phyloP scores from a whole-genome alignment of 805 yeast genomes.

The Vanderwaltozyma yarrowii region DNA sequence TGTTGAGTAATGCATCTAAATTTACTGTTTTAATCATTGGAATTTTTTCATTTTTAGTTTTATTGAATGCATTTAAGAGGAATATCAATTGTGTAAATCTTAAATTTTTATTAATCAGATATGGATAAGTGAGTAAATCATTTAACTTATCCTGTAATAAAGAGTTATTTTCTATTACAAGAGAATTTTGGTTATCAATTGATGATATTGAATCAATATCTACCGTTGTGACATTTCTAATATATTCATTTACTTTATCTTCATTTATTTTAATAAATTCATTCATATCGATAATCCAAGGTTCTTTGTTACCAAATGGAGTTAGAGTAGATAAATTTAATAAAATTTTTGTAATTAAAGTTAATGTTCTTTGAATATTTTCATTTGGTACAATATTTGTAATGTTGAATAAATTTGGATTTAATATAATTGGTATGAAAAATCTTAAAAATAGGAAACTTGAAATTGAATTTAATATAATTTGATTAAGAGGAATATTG shows the following conservation, averaged over 20 bases:
- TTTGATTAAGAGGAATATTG: slow-evolving; percentile 8
- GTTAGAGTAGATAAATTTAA: slow-evolving; percentile 73
- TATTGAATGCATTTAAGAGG: slow-evolving; percentile 6
- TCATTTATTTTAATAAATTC: slow-evolving; percentile 48
- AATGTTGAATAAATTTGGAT: slow-evolving; percentile 76
- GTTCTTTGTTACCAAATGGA: slow-evolving; percentile 72
- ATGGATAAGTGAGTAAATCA: slow-evolving; percentile 62
- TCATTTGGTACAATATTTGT: slow-evolving; percentile 64
- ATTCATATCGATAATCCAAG: slow-evolving; percentile 65
- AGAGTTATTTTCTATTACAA: slow-evolving; percentile 28
- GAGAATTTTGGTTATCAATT: too few relatives aligned
- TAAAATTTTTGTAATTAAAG: slow-evolving; percentile 69
- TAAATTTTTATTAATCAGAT: slow-evolving; percentile 53
- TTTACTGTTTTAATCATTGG: background rate
- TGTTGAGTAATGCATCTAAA: background rate
- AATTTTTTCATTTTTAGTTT: slow-evolving; percentile 11
- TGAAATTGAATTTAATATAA: slow-evolving; percentile 60
- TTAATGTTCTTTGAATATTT: slow-evolving; percentile 62
- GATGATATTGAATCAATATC: too few relatives aligned
- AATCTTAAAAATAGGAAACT: slow-evolving; percentile 78
- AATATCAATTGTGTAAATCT: slow-evolving; percentile 46
- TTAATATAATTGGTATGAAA: slow-evolving; percentile 84
- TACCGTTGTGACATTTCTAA: slow-evolving; percentile 43
- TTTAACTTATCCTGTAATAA: slow-evolving; percentile 25
- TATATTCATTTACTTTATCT: slow-evolving; percentile 53